Base-by-base conservation (phyloP, 768 basidiomycete species). In the Lactarius sanguifluus region DNA sequence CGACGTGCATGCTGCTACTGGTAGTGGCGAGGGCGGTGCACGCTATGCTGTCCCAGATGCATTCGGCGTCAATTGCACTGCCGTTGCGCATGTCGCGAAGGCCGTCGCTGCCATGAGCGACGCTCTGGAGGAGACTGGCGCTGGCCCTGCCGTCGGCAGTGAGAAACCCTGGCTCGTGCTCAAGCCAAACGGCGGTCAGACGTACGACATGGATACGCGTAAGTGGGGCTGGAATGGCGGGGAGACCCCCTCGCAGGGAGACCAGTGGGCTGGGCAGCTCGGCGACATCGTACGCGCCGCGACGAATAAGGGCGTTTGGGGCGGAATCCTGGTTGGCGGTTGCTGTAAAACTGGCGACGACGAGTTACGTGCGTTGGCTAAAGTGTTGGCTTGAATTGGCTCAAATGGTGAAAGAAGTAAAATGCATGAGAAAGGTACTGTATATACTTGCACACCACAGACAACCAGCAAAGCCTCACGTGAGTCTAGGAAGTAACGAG, bases 51-150 rank as follows among this genome's bases (percentile, higher is more conserved):
- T 75, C 1, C 88, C 87, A 0, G 75, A 77, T 38, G 90, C 81
- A 0, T 76, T 92, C 18, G 92, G 91, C 0, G 82, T 93, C 69
- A 93, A 94, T 73, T 94, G 91, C 75, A 89, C 90, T 0, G 77
- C 76, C 1, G 72, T 82, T 20, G 75, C 79, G 41, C 76, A 79
- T 70, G 67, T 90, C n/a, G 72, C 77, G 1, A 55, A 57, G 0
- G 72, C 88, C 28, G 69, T 83, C 28, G 67, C 52, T 4, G 75
- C 79, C 32, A 81, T 85, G 72, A 73, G 75, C 15, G 60, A 58
- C 6, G 74, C 64, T 56, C 45, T 69, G 18, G 36, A 41, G 1
- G 36, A 62, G n/a, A 43, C 13, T 15, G 50, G 45, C 7, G 61
- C 34, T 34, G 9, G 34, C 34, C 34, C 34, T 34, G 34, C 34